Percentiles rank a stretch among this genome's conserved stretches.
These are phyloP conservation scores for Coelastrella sp. DNA, from an alignment of 139 green algal genomes.

Conservation along the genomic window DNA sequence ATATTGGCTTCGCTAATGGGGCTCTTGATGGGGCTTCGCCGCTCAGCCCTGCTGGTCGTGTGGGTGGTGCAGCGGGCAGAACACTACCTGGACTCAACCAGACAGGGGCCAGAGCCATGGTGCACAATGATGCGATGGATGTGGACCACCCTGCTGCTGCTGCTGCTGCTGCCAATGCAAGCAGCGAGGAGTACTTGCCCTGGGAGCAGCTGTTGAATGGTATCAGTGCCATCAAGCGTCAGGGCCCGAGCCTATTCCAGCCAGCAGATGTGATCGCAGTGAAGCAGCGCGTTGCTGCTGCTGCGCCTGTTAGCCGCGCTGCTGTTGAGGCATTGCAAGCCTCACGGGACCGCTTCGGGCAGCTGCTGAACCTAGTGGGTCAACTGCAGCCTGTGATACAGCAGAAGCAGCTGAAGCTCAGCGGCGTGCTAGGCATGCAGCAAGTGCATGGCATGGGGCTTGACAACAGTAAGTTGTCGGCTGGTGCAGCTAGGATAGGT, in stretches of 20 bases:
- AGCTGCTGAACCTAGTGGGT: conserved; percentile 22
- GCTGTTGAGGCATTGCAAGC: neutral
- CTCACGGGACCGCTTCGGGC: neutral
- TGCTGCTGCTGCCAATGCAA: neutral
- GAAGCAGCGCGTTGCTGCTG: neutral
- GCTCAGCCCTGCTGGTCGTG: conserved; percentile 2
- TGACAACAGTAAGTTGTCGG: neutral
- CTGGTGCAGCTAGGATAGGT: neutral
- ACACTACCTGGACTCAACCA: neutral
- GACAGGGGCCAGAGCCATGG: neutral
- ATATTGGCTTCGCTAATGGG: neutral
- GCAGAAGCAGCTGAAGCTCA: conserved; percentile 5
- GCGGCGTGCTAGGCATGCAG: neutral
- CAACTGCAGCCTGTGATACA: neutral
- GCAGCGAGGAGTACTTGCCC: conserved; percentile 15
- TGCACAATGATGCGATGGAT: conserved; percentile 5
- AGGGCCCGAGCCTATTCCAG: conserved; percentile 36
- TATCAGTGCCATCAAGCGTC: conserved; percentile 25
- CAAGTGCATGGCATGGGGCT: neutral
- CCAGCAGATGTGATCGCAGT: neutral
- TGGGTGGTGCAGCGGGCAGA: neutral
- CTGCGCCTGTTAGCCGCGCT: neutral
- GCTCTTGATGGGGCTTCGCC: conserved; percentile 15
- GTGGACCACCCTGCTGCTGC: neutral
- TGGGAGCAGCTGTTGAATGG: conserved; percentile 34